phyloP scores from a whole-genome alignment of 805 yeast genomes.

The Metschnikowia corniflorae region DNA sequence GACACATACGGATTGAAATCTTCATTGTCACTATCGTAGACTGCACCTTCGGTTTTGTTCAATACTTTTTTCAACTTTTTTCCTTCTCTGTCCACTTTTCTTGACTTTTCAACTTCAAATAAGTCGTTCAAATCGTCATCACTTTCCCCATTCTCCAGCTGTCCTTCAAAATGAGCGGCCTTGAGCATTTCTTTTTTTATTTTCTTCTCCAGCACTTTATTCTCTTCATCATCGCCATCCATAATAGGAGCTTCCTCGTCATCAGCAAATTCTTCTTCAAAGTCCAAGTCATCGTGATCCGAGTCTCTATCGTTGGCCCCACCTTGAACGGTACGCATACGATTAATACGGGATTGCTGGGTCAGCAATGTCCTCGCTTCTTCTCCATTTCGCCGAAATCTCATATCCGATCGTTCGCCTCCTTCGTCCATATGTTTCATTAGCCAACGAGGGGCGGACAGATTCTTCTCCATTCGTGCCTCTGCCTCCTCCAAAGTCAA shows the following conservation, averaged over 20 bases:
- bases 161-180: slow-evolving; percentile 73
- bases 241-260: slow-evolving; percentile 98
- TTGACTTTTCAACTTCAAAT: slow-evolving; percentile 55
- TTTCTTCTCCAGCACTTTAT: slow-evolving; percentile 79
- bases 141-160: slow-evolving; percentile 53
- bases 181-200: slow-evolving; percentile 81
- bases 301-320: slow-evolving; percentile 55
- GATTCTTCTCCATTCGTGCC: slow-evolving; percentile 80
- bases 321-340: slow-evolving; percentile 43
- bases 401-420: slow-evolving; percentile 46
- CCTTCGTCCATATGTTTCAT: slow-evolving; percentile 81
- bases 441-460: slow-evolving; percentile 85
- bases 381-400: slow-evolving; percentile 34
- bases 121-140: slow-evolving; percentile 63
- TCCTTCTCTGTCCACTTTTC: slow-evolving; percentile 88
- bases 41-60: slow-evolving; percentile 81
- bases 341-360: slow-evolving; percentile 6
- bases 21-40: slow-evolving; percentile 84
- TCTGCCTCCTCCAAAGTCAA: slow-evolving; percentile 95
- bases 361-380: slow-evolving; percentile 5
- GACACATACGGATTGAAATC: slow-evolving; percentile 73
- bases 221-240: slow-evolving; percentile 95
- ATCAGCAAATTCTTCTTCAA: slow-evolving; percentile 95
- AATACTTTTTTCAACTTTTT: slow-evolving; percentile 78
- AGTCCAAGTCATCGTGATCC: slow-evolving; percentile 90